Conservation (phyloP, 2,329 filamentous ascomycete genomes). For the Geosmithia morbida region DNA sequence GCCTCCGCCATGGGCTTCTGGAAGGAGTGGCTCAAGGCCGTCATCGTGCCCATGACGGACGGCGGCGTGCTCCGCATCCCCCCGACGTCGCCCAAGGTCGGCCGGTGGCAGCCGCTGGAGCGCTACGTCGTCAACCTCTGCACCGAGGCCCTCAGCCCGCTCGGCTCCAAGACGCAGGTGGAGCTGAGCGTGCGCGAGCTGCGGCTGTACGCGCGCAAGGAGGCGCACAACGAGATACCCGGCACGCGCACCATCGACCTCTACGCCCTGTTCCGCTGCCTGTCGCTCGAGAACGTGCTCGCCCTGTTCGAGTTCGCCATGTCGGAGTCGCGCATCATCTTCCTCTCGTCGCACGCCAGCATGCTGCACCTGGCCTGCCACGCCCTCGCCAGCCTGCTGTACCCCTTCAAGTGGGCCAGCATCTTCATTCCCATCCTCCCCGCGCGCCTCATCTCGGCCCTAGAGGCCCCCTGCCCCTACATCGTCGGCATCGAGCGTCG, state of each 20-base stretch:
- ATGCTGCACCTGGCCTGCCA: slow-evolving; percentile 92
- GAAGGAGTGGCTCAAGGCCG: slow-evolving; percentile 95
- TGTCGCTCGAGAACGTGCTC: slow-evolving; percentile 86
- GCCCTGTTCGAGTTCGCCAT: slow-evolving; percentile 87
- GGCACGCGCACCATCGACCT: slow-evolving; percentile 84
- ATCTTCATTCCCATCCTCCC: slow-evolving; percentile 90
- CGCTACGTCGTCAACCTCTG: slow-evolving; percentile 95
- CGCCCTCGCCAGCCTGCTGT: slow-evolving; percentile 73
- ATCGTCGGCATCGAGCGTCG: slow-evolving; percentile 91
- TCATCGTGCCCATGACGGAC: slow-evolving; percentile 92
- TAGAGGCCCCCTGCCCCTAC: slow-evolving; percentile 92
- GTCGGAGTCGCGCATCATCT: slow-evolving; percentile 87
- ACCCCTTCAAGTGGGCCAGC: slow-evolving; percentile 84
- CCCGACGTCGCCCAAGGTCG: slow-evolving; percentile 75
- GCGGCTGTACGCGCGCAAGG: slow-evolving; percentile 81
- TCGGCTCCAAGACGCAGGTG: slow-evolving; percentile 89
- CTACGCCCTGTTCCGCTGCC: slow-evolving; percentile 78
- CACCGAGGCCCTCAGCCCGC: slow-evolving; percentile 82
- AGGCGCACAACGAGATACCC: slow-evolving; percentile 84
- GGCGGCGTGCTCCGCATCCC: slow-evolving; percentile 72
- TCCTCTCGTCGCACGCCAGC: slow-evolving; percentile 86
- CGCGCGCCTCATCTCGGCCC: slow-evolving; percentile 70
- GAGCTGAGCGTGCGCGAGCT: slow-evolving; percentile 83
- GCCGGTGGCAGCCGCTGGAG: slow-evolving; percentile 91
- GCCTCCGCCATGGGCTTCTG: slow-evolving; percentile 76